A percentile compares a stretch with the other conserved stretches of the same genome.
These are phyloP conservation scores for Rutstroemia sp. DNA, from an alignment of 2,329 filamentous ascomycete genomes.

Conservation along the genomic window DNA sequence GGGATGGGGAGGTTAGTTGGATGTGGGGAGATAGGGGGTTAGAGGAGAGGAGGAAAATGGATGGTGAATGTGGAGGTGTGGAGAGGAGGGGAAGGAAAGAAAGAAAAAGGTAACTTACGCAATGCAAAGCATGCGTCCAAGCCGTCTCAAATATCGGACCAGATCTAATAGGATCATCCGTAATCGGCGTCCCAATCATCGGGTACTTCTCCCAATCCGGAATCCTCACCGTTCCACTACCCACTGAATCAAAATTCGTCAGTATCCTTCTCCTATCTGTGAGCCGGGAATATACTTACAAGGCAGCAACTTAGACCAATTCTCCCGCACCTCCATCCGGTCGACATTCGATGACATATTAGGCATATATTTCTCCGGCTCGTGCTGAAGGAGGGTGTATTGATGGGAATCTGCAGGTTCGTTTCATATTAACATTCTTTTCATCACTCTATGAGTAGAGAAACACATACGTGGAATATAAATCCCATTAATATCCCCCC, in stretches of 20 bases:
- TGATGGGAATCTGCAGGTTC: constrained; percentile 18
- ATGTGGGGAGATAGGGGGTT: too few species aligned
- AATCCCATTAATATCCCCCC: constrained; percentile 30
- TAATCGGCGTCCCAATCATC: constrained; percentile 28
- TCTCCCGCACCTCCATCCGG: constrained; percentile 26
- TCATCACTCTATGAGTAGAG: not conserved
- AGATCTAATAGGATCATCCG: constrained; percentile 26
- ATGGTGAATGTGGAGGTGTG: too few species aligned
- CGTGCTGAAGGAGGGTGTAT: constrained; percentile 26
- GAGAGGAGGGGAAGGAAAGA: not conserved
- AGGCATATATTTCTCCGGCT: constrained; percentile 26
- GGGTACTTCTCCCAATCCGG: constrained; percentile 27
- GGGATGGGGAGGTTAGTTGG: not conserved
- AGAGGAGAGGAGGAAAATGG: not conserved
- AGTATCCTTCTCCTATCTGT: too few species aligned
- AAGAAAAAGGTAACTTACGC: constrained; percentile 13
- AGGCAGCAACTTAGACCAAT: constrained; percentile 31
- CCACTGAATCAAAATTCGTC: constrained; percentile 14
- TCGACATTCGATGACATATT: constrained; percentile 28
- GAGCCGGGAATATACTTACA: too few species aligned
- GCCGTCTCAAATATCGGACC: constrained; percentile 29
- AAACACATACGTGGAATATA: constrained; percentile 27
- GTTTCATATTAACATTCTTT: not conserved
- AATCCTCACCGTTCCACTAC: constrained; percentile 28
- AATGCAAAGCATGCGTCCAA: constrained; percentile 31